Evolutionary conservation across 148 eudicot species (phyloP).

Genomic region (Diospyros kaki): DNA sequence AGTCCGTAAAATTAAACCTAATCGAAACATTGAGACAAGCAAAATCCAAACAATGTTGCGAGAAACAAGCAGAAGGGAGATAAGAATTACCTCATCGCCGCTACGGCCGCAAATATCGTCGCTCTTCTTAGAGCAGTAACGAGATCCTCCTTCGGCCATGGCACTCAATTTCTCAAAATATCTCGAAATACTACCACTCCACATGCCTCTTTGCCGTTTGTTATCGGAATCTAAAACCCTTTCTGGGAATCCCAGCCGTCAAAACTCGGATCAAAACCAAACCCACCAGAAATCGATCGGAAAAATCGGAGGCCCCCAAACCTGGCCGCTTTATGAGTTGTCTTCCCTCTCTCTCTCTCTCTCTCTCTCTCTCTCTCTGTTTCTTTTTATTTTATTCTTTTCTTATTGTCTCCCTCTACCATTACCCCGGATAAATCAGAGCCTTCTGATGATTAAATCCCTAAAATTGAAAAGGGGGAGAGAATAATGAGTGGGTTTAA

Average conservation of each 20-base stretch:
- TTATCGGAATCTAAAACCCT: neutral
- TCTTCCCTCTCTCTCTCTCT: neutral
- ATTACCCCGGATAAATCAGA: too few relatives aligned
- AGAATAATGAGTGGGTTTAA: neutral
- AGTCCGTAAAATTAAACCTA: neutral
- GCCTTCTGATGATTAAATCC: too few relatives aligned
- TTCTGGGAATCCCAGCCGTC: constrained; percentile 9
- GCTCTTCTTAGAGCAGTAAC: constrained; percentile 75
- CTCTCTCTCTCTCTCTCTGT: neutral
- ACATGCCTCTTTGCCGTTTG: constrained; percentile 10
- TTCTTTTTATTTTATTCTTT: too few relatives aligned
- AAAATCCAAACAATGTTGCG: constrained; percentile 2
- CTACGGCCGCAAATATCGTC: constrained; percentile 62
- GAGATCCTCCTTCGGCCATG: constrained; percentile 74
- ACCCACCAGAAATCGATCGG: constrained; percentile 7
- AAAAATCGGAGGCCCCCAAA: neutral
- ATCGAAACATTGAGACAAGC: neutral
- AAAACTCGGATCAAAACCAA: constrained; percentile 17
- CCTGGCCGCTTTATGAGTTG: neutral
- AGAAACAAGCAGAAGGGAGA: neutral
- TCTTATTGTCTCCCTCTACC: too few relatives aligned
- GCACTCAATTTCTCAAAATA: constrained; percentile 45
- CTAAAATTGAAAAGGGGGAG: neutral
- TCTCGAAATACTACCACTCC: constrained; percentile 16
- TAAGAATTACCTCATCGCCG: constrained; percentile 51